Evolutionary conservation across 2,329 filamentous ascomycete species (phyloP).

Genomic region (Penicillium oxalicum): DNA sequence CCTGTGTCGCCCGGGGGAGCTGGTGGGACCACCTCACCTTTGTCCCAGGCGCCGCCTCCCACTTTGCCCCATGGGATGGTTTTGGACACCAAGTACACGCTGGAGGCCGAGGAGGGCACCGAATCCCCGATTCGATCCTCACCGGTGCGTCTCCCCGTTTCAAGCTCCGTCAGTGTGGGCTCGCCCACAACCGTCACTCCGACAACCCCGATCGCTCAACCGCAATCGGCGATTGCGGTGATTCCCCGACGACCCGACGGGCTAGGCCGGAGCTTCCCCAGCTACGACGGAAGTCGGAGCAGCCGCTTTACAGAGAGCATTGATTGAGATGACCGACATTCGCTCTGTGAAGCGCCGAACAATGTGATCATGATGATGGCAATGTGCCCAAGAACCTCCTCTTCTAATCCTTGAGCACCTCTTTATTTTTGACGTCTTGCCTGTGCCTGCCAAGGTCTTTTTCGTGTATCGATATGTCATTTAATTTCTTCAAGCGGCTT

Average conservation of each 20-base stretch:
- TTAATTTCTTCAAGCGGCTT: slow-evolving; percentile 16
- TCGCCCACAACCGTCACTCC: slow-evolving; percentile 20
- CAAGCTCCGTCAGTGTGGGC: slow-evolving; percentile 28
- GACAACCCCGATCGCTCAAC: slow-evolving; percentile 23
- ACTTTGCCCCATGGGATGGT: slow-evolving; percentile 26
- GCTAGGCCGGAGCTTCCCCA: slow-evolving; percentile 39
- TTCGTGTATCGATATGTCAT: not conserved
- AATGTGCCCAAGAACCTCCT: slow-evolving; percentile 8
- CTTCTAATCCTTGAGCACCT: not conserved
- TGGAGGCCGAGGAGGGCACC: slow-evolving; percentile 24
- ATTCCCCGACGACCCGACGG: slow-evolving; percentile 30
- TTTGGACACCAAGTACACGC: slow-evolving; percentile 27
- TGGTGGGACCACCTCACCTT: slow-evolving; percentile 16
- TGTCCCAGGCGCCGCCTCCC: slow-evolving; percentile 24
- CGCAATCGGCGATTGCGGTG: slow-evolving; percentile 22
- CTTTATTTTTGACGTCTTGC: not conserved
- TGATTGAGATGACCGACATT: slow-evolving; percentile 19
- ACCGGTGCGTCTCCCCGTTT: slow-evolving; percentile 40
- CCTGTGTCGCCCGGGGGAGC: slow-evolving; percentile 20
- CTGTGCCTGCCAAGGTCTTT: not conserved
- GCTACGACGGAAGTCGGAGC: slow-evolving; percentile 41
- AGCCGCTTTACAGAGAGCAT: slow-evolving; percentile 41
- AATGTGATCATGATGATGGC: slow-evolving; percentile 17
- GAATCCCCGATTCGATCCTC: slow-evolving; percentile 37
- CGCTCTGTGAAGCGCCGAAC: slow-evolving; percentile 7